These are phyloP conservation scores for Lactarius sanguifluus DNA, from an alignment of 768 basidiomycete genomes.

Conservation along the genomic window DNA sequence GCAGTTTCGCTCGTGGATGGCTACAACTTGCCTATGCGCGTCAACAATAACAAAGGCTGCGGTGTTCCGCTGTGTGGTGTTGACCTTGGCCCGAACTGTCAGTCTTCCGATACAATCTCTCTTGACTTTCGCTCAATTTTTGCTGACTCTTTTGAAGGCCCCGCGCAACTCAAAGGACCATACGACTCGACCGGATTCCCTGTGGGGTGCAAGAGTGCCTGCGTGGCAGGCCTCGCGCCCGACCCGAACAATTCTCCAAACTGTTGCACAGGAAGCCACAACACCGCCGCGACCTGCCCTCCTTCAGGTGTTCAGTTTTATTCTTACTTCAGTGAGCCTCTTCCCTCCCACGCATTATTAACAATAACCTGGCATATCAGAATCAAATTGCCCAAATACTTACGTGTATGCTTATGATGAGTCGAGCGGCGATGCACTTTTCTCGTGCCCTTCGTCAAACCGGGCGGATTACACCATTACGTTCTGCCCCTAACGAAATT, in stretches of 20 bases:
- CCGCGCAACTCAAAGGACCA: slow-evolving; percentile 38
- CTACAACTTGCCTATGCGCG: slow-evolving; percentile 39
- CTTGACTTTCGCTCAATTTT: not conserved
- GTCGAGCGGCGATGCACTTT: slow-evolving; percentile 45
- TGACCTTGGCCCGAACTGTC: slow-evolving; percentile 41
- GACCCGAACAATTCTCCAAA: slow-evolving; percentile 37
- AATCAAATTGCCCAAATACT: slow-evolving; percentile 45
- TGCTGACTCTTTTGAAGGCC: slow-evolving; percentile 32
- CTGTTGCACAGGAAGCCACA: slow-evolving; percentile 52
- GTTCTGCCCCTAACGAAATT: slow-evolving; percentile 41
- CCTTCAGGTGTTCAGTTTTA: slow-evolving; percentile 44
- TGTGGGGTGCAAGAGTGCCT: slow-evolving; percentile 48
- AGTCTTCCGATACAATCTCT: not conserved
- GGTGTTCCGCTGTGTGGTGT: slow-evolving; percentile 39
- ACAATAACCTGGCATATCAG: slow-evolving; percentile 31
- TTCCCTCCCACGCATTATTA: not conserved
- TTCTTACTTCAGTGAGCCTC: slow-evolving; percentile 1
- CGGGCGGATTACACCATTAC: slow-evolving; percentile 47
- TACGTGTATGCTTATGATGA: slow-evolving; percentile 58
- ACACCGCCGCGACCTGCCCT: slow-evolving; percentile 57
- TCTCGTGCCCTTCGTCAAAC: slow-evolving; percentile 41
- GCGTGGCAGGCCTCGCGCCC: slow-evolving; percentile 40
- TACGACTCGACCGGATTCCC: slow-evolving; percentile 39
- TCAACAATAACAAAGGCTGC: slow-evolving; percentile 38
- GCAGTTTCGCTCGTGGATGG: slow-evolving; percentile 37